Percentiles rank a stretch among this genome's conserved stretches.
phyloP scores from a whole-genome alignment of 345 rosid genomes.

The Geranium rotundifolium region DNA sequence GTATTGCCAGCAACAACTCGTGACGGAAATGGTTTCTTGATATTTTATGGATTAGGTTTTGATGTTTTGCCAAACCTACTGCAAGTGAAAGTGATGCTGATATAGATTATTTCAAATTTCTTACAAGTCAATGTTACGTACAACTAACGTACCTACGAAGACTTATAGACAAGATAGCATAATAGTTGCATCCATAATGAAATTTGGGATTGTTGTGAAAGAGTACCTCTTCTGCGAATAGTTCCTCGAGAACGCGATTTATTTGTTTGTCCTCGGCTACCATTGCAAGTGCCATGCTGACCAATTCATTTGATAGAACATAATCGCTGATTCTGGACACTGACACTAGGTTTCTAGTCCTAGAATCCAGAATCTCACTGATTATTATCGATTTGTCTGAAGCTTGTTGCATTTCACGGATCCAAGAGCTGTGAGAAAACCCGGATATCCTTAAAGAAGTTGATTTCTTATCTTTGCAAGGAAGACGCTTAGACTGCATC shows the following conservation, averaged over 20 bases:
- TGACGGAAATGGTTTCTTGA: not conserved
- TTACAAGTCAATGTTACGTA: not conserved
- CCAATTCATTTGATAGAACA: constrained; percentile 78
- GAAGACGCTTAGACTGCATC: constrained; percentile 79
- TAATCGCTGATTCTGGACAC: constrained; percentile 92
- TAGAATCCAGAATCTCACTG: constrained; percentile 86
- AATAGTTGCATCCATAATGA: too few species aligned
- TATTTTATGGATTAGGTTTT: not conserved
- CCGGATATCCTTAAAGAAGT: constrained; percentile 34
- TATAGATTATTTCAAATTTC: not conserved
- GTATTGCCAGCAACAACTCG: not conserved
- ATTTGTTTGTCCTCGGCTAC: constrained; percentile 94
- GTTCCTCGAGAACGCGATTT: constrained; percentile 82
- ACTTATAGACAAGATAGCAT: too few species aligned
- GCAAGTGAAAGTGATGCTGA: too few species aligned
- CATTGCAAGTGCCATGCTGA: constrained; percentile 94
- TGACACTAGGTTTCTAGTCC: constrained; percentile 86
- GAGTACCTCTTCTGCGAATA: constrained; percentile 71
- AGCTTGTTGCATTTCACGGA: constrained; percentile 89
- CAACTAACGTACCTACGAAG: not conserved
- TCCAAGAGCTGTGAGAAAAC: constrained; percentile 82
- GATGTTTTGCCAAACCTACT: not conserved
- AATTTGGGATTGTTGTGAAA: not conserved
- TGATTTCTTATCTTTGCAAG: constrained; percentile 44
- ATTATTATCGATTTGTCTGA: constrained; percentile 75